Percentiles rank a stretch among this genome's conserved stretches.
Evolutionary conservation across 306 rosid species (phyloP).

Genomic region (Lathyrus oleraceus): DNA sequence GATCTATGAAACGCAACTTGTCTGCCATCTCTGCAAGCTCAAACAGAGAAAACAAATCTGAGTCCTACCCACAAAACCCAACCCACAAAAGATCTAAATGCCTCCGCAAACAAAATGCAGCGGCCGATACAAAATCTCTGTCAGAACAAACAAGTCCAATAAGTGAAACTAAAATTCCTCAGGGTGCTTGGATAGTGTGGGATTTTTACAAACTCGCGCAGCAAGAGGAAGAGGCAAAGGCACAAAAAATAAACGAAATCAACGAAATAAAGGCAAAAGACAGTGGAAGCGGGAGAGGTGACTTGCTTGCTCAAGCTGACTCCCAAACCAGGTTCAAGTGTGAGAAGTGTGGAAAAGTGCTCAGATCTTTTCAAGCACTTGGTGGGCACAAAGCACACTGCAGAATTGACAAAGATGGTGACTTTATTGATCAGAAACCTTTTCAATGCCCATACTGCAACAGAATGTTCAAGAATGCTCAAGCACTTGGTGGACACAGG

Average conservation of each 20-base stretch:
- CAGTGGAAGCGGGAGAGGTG: neutral
- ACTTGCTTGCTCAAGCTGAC: neutral
- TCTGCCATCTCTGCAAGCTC: neutral
- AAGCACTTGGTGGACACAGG: slow-evolving; percentile 71
- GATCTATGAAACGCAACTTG: slow-evolving; percentile 20
- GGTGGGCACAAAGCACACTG: slow-evolving; percentile 58
- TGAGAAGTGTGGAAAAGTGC: slow-evolving; percentile 43
- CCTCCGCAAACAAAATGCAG: slow-evolving; percentile 4
- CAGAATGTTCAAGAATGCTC: slow-evolving; percentile 52
- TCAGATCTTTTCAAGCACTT: slow-evolving; percentile 58
- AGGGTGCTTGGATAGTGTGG: neutral
- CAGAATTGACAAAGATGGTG: neutral
- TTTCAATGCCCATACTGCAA: slow-evolving; percentile 48
- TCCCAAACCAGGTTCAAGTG: slow-evolving; percentile 43
- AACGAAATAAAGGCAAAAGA: slow-evolving; percentile 4
- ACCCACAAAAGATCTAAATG: slow-evolving; percentile 53
- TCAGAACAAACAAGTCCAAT: slow-evolving; percentile 25
- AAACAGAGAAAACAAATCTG: slow-evolving; percentile 24
- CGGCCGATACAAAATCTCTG: neutral
- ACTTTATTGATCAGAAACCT: slow-evolving; percentile 1
- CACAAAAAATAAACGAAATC: neutral
- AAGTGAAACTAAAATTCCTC: slow-evolving; percentile 11
- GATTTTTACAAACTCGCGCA: neutral
- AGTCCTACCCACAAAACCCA: slow-evolving; percentile 22
- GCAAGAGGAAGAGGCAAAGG: neutral